phyloP scores from a whole-genome alignment of 768 basidiomycete species.

The Leucocoprinus birnbaumii region DNA sequence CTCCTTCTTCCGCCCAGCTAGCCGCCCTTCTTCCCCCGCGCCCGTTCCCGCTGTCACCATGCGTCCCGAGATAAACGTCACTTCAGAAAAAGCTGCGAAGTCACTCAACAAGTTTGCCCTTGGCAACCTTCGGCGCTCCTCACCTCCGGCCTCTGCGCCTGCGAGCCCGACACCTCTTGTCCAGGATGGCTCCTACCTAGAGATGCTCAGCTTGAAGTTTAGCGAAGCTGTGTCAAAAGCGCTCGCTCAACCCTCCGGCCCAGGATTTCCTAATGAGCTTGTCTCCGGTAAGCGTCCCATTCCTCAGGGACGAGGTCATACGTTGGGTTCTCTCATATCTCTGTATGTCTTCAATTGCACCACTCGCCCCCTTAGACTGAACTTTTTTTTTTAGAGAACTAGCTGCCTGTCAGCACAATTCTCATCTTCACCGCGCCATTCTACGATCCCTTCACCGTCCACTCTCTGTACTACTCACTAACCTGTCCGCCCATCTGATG shows the following conservation, averaged over 20 bases:
- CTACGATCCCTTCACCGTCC: conserved; percentile 74
- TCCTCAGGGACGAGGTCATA: conserved; percentile 68
- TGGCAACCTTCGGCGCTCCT: conserved; percentile 54
- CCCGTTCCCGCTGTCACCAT: conserved; percentile 20
- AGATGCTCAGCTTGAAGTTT: conserved; percentile 71
- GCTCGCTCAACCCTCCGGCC: conserved; percentile 59
- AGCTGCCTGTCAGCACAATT: conserved; percentile 57
- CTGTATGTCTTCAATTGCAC: conserved; percentile 46
- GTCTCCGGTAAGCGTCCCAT: conserved; percentile 69
- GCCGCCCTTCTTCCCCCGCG: conserved; percentile 61
- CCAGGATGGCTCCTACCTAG: conserved; percentile 80
- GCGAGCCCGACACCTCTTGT: conserved; percentile 43
- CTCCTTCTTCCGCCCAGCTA: conserved; percentile 61
- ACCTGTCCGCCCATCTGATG: conserved; percentile 64
- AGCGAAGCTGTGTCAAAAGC: conserved; percentile 82
- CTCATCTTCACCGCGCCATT: conserved; percentile 65
- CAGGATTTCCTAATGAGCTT: conserved; percentile 46
- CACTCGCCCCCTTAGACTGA: conserved; percentile 6
- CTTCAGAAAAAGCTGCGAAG: conserved; percentile 43
- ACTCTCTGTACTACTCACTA: conserved; percentile 69
- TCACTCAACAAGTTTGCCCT: conserved; percentile 59
- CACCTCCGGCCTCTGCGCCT: conserved; percentile 37
- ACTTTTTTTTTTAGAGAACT: conserved; percentile 56
- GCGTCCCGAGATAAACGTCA: conserved; percentile 17
- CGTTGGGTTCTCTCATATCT: conserved; percentile 65